A percentile compares a stretch with the other conserved stretches of the same genome.
Conservation (phyloP, 78 protist genomes). For the Tieghemostelium lacteum region DNA sequence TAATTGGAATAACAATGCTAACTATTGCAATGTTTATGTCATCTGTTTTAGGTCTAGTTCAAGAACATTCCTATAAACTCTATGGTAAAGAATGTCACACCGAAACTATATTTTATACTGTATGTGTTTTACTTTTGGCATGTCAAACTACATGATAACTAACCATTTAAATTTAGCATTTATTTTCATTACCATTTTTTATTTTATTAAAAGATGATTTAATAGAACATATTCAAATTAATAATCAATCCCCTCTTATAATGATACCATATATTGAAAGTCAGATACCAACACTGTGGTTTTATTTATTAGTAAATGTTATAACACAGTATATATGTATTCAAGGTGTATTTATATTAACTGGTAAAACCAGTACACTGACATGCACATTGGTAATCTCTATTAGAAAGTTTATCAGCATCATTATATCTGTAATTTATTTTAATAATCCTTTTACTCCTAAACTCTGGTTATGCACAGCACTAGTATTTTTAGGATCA, state of each 20-base stretch:
- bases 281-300: constrained; percentile 44
- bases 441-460: constrained; percentile 70
- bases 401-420: constrained; percentile 66
- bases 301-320: constrained; percentile 54
- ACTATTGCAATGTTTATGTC: constrained; percentile 66
- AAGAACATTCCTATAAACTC: constrained; percentile 44
- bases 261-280: constrained; percentile 11
- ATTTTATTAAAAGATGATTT: constrained; percentile 36
- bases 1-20: constrained; percentile 74
- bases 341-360: constrained; percentile 76
- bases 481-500: constrained; percentile 66
- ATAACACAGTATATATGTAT: constrained; percentile 64
- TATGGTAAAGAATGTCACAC: constrained; percentile 70
- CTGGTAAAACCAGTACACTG: constrained; percentile 74
- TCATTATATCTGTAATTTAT: constrained; percentile 49
- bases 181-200: constrained; percentile 75
- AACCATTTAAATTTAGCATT: constrained; percentile 12
- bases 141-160: background rate
- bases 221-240: constrained; percentile 7
- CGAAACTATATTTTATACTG: constrained; percentile 63
- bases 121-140: background rate
- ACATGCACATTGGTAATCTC: constrained; percentile 77
- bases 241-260: constrained; percentile 42
- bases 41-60: constrained; percentile 67
- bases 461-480: constrained; percentile 23